Evolutionary conservation across 1,139 yeast genomes (phyloP).

Genomic region (Kurtzmaniella quercitrusa): DNA sequence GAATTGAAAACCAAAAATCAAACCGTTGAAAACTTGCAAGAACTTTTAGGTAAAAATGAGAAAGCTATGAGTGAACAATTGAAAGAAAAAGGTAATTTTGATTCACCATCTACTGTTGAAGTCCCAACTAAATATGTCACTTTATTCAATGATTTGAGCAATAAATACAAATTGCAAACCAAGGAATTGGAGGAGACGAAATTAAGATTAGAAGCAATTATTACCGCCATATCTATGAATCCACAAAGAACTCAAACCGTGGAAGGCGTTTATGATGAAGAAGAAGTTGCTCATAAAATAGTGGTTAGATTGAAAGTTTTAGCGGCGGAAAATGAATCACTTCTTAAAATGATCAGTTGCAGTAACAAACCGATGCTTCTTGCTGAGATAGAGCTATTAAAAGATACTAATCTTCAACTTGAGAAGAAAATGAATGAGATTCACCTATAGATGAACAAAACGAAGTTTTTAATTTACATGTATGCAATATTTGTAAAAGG

Average conservation of each 20-base stretch:
- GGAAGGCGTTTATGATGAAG: slow-evolving; percentile 62
- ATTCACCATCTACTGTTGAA: slow-evolving; percentile 11
- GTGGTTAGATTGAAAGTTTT: slow-evolving; percentile 58
- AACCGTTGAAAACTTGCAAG: slow-evolving; percentile 31
- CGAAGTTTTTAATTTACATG: too few species aligned
- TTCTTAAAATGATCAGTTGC: slow-evolving; percentile 65
- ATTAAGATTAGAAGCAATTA: slow-evolving; percentile 56
- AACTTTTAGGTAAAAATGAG: slow-evolving; percentile 17
- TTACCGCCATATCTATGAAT: slow-evolving; percentile 16
- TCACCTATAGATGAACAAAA: neutral
- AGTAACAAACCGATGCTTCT: slow-evolving; percentile 70
- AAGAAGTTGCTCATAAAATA: slow-evolving; percentile 74
- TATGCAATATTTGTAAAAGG: too few species aligned
- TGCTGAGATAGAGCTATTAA: slow-evolving; percentile 61
- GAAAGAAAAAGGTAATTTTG: slow-evolving; percentile 1
- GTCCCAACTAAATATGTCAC: slow-evolving; percentile 45
- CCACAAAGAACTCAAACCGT: slow-evolving; percentile 25
- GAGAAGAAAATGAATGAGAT: slow-evolving; percentile 10
- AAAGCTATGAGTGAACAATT: neutral
- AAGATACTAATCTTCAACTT: slow-evolving; percentile 26
- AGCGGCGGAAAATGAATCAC: slow-evolving; percentile 65
- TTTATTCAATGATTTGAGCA: slow-evolving; percentile 46
- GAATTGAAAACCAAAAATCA: slow-evolving; percentile 34
- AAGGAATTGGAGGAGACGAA: slow-evolving; percentile 59
- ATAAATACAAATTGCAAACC: slow-evolving; percentile 47